Base-by-base conservation (phyloP, 1,284 basidiomycete genomes). In the Cystobasidiaceae sp. region DNA sequence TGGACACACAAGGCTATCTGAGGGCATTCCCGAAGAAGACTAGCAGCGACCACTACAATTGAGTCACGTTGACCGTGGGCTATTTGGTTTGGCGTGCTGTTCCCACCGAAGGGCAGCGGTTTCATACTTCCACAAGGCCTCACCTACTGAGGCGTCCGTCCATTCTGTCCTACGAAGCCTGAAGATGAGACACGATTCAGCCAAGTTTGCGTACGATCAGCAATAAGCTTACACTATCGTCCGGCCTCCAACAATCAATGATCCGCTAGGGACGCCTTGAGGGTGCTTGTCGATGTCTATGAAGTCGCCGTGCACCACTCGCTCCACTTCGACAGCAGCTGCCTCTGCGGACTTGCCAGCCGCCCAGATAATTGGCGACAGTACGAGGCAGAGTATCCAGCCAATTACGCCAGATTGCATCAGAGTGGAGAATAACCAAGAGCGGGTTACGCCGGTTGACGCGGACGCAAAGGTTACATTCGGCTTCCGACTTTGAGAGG, bases 251-350 rank as follows among this genome's bases (percentile, higher is more conserved):
- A 48, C 52, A 8, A 64, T 37, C 3, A 64, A 28, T 17, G 49
- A 43, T 3, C 60, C 60, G 25, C 39, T 50, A 5, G 46, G 49
- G 4, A 62, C 49, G 6, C 60, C 52, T n/a, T 49, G 25, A 11
- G 43, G 39, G n/a, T 49, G 52, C 43, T 39, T 55, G n/a, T 39
- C 37, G 3, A 46, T 19, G 33, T 64, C 51, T 15, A 54, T 23
- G 21, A 64, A 44, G 32, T 64, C 61, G 8, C 37, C 51, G 41
- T 64, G 61, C n/a, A 64, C 49, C 19, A 30, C 51, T 21, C 52
- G 27, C 32, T 64, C 61, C 1, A 64, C 51, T 17, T 49, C 61
- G 34, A 28, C 56, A 11, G 51, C 56, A 27, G 46, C 46, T 19
- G 55, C 52, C 25, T 39, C 30, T 21, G 46, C 49, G 17, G 49